phyloP scores from a whole-genome alignment of 2,329 filamentous ascomycete genomes.

The Sporothrix pallida region DNA sequence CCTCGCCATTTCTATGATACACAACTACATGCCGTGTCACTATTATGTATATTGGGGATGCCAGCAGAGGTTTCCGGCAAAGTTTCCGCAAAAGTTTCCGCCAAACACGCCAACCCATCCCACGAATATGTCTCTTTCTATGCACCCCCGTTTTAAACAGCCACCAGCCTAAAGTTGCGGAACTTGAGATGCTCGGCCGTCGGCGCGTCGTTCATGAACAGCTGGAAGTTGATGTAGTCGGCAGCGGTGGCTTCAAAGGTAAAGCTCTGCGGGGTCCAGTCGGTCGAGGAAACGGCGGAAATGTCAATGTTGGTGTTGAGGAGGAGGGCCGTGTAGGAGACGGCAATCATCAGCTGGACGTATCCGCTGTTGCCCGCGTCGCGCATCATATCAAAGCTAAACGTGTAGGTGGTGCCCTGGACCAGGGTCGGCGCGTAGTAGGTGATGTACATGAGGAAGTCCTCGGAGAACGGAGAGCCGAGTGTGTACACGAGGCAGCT shows the following conservation, averaged over 20 bases:
- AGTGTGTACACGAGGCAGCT: neutral
- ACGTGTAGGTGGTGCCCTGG: conserved; percentile 9
- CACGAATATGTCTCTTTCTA: neutral
- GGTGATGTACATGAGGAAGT: neutral
- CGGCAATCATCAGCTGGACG: neutral
- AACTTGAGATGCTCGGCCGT: neutral
- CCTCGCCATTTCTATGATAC: neutral
- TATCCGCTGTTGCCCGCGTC: neutral
- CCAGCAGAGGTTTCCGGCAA: neutral
- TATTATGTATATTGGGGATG: neutral
- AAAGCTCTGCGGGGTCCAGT: neutral
- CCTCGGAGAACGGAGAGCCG: neutral
- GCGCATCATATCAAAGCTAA: neutral
- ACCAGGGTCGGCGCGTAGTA: neutral
- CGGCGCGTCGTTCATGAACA: neutral
- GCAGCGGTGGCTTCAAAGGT: neutral
- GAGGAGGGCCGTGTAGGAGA: neutral
- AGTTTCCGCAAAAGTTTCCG: too few species aligned
- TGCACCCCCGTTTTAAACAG: neutral
- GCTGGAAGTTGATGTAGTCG: neutral
- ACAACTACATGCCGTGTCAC: neutral
- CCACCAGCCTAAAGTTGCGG: neutral
- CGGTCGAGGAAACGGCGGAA: neutral
- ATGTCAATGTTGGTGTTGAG: neutral
- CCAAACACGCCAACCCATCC: neutral